Conservation (phyloP, 306 rosid genomes). For the Datisca glomerata region DNA sequence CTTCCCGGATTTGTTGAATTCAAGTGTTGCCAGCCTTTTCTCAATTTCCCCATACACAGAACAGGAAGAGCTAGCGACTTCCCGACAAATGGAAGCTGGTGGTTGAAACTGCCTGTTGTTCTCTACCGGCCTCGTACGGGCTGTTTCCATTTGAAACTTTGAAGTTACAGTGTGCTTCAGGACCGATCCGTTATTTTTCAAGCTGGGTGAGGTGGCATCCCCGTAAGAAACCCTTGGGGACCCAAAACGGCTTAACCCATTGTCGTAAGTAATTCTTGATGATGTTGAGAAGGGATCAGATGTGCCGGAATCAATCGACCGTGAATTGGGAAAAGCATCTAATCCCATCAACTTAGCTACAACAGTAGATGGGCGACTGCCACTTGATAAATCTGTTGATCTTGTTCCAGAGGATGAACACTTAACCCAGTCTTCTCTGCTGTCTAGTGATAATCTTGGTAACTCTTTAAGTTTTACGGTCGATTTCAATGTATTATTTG, state of each 20-base stretch:
- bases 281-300: conserved; percentile 20
- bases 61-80: conserved; percentile 30
- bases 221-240: conserved; percentile 21
- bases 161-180: conserved; percentile 23
- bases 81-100: conserved; percentile 27
- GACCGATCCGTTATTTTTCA: conserved; percentile 28
- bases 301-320: conserved; percentile 16
- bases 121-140: conserved; percentile 37
- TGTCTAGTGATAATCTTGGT: conserved; percentile 88
- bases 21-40: conserved; percentile 68
- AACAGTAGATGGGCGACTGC: conserved; percentile 39
- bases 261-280: conserved; percentile 23
- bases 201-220: conserved; percentile 17
- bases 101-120: conserved; percentile 22
- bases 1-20: conserved; percentile 84
- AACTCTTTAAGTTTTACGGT: conserved; percentile 48
- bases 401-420: conserved; percentile 31
- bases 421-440: conserved; percentile 38
- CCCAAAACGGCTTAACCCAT: conserved; percentile 23
- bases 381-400: conserved; percentile 28
- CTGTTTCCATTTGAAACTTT: conserved; percentile 29
- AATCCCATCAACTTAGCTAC: conserved; percentile 89
- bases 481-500: conserved; percentile 37
- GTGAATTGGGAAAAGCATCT: conserved; percentile 38
- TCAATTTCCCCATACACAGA: conserved; percentile 84